Evolutionary conservation across 2,329 filamentous ascomycete genomes (phyloP).

Genomic region (Celoporthe dispersa): DNA sequence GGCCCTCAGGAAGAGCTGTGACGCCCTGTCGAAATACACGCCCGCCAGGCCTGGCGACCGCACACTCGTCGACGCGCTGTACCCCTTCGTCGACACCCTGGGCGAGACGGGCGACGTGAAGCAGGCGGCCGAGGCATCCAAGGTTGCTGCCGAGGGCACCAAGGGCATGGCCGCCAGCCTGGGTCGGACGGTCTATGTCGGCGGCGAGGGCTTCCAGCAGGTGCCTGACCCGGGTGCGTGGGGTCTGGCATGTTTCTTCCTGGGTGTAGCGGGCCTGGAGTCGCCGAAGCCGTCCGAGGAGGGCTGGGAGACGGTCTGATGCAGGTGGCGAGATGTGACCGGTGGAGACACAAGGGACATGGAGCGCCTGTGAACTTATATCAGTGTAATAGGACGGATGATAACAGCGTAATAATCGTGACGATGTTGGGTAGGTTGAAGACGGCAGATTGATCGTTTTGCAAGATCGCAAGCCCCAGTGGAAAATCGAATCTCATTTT

Average conservation of each 20-base stretch:
- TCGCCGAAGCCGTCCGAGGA: constrained; percentile 43
- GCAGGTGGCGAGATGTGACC: neutral
- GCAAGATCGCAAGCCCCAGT: constrained; percentile 19
- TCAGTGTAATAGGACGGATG: neutral
- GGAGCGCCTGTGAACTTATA: constrained; percentile 1
- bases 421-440: neutral
- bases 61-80: constrained; percentile 86
- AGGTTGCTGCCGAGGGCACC: constrained; percentile 77
- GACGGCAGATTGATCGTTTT: neutral
- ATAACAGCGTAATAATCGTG: constrained; percentile 2
- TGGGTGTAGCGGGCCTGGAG: constrained; percentile 69
- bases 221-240: constrained; percentile 72
- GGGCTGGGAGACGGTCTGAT: constrained; percentile 40
- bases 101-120: constrained; percentile 66
- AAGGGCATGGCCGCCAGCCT: constrained; percentile 92
- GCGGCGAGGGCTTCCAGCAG: constrained; percentile 72
- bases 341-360: neutral
- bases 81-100: constrained; percentile 82
- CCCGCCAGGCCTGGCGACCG: constrained; percentile 88
- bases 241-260: constrained; percentile 78
- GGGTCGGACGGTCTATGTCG: constrained; percentile 82
- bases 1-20: constrained; percentile 73
- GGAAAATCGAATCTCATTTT: constrained; percentile 28
- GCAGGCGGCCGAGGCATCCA: constrained; percentile 75
- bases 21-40: constrained; percentile 80